Evolutionary conservation across 345 rosid genomes (phyloP).

Genomic region (Noccaea bulbosa): DNA sequence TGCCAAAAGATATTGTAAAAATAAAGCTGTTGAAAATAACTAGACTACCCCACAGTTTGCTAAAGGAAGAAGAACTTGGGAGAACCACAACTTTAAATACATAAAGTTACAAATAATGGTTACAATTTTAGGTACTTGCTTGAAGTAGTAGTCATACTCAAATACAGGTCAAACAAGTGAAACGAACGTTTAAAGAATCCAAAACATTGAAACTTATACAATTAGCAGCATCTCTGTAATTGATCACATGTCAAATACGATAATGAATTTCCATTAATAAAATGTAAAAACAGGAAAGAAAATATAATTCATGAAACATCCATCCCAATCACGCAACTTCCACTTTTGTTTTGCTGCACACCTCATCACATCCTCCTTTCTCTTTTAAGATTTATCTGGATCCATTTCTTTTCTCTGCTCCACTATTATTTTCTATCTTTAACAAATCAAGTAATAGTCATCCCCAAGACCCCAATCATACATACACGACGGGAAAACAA

Average conservation of each 20-base stretch:
- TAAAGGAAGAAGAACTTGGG: not conserved
- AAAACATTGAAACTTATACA: not conserved
- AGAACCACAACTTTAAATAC: not conserved
- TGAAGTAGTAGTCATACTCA: too few relatives aligned
- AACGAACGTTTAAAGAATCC: too few relatives aligned
- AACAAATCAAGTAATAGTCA: conserved; percentile 20
- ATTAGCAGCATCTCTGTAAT: not conserved
- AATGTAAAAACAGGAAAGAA: conserved; percentile 5
- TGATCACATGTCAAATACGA: conserved; percentile 30
- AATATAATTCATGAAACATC: conserved; percentile 25
- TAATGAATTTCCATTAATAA: conserved; percentile 1
- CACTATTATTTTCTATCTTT: conserved; percentile 1
- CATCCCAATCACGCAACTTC: conserved; percentile 36
- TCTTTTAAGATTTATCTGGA: conserved; percentile 7
- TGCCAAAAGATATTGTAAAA: not conserved
- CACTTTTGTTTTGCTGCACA: conserved; percentile 35
- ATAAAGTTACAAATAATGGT: too few relatives aligned
- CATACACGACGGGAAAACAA: not conserved
- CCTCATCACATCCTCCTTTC: conserved; percentile 21
- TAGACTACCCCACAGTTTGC: not conserved
- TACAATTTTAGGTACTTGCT: too few relatives aligned
- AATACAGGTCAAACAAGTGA: too few relatives aligned
- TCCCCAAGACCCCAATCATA: not conserved
- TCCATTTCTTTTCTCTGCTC: conserved; percentile 20
- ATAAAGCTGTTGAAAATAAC: not conserved